phyloP scores from a whole-genome alignment of 2,329 filamentous ascomycete species.

The Fusarium piperis region DNA sequence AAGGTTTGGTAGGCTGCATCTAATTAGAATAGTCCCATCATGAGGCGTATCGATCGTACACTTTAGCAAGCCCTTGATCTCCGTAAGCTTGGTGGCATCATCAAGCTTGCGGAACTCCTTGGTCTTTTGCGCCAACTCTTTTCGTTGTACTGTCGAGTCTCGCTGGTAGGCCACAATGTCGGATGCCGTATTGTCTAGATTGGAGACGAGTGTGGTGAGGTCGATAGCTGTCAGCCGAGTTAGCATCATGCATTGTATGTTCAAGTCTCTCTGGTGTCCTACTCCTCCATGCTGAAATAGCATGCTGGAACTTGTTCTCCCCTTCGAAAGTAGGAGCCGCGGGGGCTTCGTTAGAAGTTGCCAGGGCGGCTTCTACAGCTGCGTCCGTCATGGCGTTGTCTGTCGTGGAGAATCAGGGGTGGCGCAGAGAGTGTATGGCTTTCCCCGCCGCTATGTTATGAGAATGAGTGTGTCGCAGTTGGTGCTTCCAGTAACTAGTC shows the following conservation, averaged over 20 bases:
- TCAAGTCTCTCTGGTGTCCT: conserved; percentile 39
- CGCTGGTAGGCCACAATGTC: conserved; percentile 94
- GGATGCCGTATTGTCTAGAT: conserved; percentile 90
- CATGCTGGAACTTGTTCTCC: conserved; percentile 95
- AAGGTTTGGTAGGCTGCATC: conserved; percentile 89
- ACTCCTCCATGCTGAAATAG: conserved; percentile 97
- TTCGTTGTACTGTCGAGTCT: conserved; percentile 94
- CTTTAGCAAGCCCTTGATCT: conserved; percentile 91
- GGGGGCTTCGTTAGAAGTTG: conserved; percentile 37
- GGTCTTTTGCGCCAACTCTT: conserved; percentile 98
- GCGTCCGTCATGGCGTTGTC: conserved; percentile 46
- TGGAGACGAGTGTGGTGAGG: conserved; percentile 82
- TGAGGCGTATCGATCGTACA: conserved; percentile 56
- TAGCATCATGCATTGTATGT: conserved; percentile 15
- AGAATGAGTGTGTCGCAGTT: conserved; percentile 7
- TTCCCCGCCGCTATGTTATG: conserved; percentile 13
- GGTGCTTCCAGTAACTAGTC: neutral
- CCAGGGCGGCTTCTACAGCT: conserved; percentile 44
- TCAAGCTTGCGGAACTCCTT: conserved; percentile 97
- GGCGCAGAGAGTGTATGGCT: conserved; percentile 29
- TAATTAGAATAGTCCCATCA: conserved; percentile 12
- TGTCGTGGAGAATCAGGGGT: conserved; percentile 10
- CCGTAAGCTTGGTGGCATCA: conserved; percentile 83
- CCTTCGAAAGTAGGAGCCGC: conserved; percentile 55
- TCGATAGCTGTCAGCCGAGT: conserved; percentile 74